Conservation (phyloP, 2,329 filamentous ascomycete genomes). For the Fusarium virguliforme region DNA sequence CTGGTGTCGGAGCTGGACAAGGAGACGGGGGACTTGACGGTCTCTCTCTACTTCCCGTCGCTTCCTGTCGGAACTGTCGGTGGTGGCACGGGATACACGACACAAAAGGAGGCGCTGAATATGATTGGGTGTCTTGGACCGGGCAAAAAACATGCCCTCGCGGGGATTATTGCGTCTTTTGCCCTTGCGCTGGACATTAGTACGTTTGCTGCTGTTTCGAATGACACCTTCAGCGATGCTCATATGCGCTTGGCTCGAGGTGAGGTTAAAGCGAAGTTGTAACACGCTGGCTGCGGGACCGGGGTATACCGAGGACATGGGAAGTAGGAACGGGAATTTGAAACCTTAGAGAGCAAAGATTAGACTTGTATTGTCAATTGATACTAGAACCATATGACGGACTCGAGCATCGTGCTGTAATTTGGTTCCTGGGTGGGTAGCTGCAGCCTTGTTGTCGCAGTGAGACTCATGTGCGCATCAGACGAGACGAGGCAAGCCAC, state of each 20-base stretch:
- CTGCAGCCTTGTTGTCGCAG: too few species aligned
- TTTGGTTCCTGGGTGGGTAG: too few species aligned
- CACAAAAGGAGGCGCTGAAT: conserved; percentile 3
- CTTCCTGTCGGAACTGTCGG: conserved; percentile 18
- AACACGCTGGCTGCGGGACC: neutral
- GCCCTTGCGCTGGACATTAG: conserved; percentile 11
- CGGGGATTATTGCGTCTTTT: conserved; percentile 16
- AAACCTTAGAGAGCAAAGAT: too few species aligned
- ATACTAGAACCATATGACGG: too few species aligned
- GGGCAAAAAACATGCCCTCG: conserved; percentile 6
- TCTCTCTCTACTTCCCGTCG: conserved; percentile 17
- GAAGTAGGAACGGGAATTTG: too few species aligned
- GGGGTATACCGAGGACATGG: too few species aligned
- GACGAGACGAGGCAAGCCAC: too few species aligned
- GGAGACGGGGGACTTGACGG: neutral
- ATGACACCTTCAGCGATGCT: conserved; percentile 7
- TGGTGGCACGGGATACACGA: conserved; percentile 10
- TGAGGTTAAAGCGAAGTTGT: conserved; percentile 4
- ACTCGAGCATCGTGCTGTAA: too few species aligned
- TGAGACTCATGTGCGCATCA: too few species aligned
- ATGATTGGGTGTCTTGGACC: conserved; percentile 13
- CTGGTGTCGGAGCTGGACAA: conserved; percentile 6
- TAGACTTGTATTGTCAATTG: too few species aligned
- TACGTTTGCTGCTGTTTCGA: conserved; percentile 9
- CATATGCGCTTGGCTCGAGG: conserved; percentile 16